Evolutionary conservation across 1,139 yeast species (phyloP), one percentile per base, ranked within the genome.

Genomic region (Nakaseomyces bracarensis): DNA sequence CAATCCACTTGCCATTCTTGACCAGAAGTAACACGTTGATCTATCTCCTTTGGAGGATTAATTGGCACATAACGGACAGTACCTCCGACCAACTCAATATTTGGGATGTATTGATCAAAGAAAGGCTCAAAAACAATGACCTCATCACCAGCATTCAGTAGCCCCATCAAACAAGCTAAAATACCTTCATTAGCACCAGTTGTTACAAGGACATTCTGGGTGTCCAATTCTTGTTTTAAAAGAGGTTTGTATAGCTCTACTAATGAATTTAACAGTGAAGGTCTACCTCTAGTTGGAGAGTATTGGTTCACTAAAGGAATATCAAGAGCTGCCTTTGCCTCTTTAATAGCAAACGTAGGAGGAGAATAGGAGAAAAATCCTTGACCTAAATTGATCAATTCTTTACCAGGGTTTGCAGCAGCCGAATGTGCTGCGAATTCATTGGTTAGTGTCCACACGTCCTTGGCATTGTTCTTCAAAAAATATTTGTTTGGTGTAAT

Each of bases 171-270:
- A 3, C 83, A 77, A 1, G 95, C 66, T 45, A 85, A 72, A 71
- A 91, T 83, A 33, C 96, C 98, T 65, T 91, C 97, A 55, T 91
- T 91, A 36, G 98, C 98, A 43, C 98, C 98, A 1, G 97, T 89
- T 33, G 96, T 85, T 40, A 89, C 79, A 45, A 82, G 77, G 36
- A 91, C 71, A 42, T 61, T 59, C 35, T 51, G 59, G 3, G 54
- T 43, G 27, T 48, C 46, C 41, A 61, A 37, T 54, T 86, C 82
- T n/a, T 71, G 66, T 4, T 75, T 77, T 51, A 79, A 81, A 38
- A 74, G 72, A 35, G 81, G 76, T 14, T 84, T 68, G 64, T 91
- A 91, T 25, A 84, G 75, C 22, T 74, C 70, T 16, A 89, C 75
- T 36, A 91, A 65, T 20, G 91, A 79, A 30, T 75, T 67, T 44